Base-by-base conservation (phyloP, 768 basidiomycete genomes). In the Lactarius vividus region DNA sequence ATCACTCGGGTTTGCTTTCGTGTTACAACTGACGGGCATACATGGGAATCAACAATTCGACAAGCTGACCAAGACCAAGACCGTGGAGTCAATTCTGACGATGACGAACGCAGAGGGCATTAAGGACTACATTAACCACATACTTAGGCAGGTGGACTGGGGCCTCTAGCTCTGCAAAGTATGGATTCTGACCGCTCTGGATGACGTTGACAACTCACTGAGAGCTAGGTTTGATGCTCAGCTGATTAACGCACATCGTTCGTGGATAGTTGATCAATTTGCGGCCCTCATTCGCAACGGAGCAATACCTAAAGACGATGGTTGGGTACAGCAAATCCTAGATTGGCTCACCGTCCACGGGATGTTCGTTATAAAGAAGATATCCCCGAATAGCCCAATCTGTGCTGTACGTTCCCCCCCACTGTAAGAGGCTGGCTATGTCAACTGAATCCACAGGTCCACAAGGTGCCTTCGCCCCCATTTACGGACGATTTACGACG, bases 41-140 rank as follows among this genome's bases (percentile, higher is more conserved):
- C 81, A 96, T 73, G 94, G 94, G 11, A 88, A 83, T 71, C 85
- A 87, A 64, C 90, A 94, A 74, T 99, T 98, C 71, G 96, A 99
- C 77, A 89, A 84, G 75, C 75, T 96, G 64, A 96, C 96, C 13
- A 90, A 87, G 75, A 96, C 96, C 10, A 97, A 95, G 77, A 96
- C 93, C 0, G 84, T 98, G 40, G 94, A 96, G 77, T 83, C 84
- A 1, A 87, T 98, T 63, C 79, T 98, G 62, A 81, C 85, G 3
- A 85, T 84, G 40, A 87, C 95, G 83, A 85, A 89, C 70, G 75
- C 78, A 0, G 80, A 85, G 1, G 94, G 93, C 10, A 90, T 97
- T 68, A 82, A 84, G 70, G 83, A 78, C 44, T 98, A 96, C 76
- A 84, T 95, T 54, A 75, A 81, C 40, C 87, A 91, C 76, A 78